Evolutionary conservation across 106 monocot species (phyloP).

Genomic region (Acorus gramineus): DNA sequence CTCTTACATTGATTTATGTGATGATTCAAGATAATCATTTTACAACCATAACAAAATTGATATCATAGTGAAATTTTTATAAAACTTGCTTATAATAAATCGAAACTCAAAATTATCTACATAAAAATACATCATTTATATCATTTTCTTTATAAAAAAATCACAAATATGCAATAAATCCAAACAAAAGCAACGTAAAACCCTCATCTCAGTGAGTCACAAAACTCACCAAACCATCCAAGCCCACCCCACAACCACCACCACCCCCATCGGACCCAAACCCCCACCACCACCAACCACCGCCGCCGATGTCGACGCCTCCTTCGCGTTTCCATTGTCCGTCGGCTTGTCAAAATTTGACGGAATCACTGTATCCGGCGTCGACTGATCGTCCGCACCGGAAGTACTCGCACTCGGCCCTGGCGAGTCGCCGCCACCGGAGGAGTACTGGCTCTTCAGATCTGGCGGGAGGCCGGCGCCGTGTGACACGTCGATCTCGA

Average conservation of each 20-base stretch:
- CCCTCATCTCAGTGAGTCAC: too few species aligned
- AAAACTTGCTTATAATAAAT: too few species aligned
- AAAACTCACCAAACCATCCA: too few species aligned
- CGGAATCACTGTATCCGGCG: slow-evolving; percentile 41
- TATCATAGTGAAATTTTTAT: too few species aligned
- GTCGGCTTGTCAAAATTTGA: slow-evolving; percentile 52
- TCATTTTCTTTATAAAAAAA: too few species aligned
- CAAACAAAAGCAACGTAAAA: too few species aligned
- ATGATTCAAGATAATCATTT: too few species aligned
- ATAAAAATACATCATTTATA: too few species aligned
- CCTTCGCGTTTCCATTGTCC: not conserved
- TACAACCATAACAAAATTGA: too few species aligned
- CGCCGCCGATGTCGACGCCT: not conserved
- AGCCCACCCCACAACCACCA: not conserved
- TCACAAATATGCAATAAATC: too few species aligned
- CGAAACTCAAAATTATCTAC: too few species aligned
- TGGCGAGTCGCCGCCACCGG: slow-evolving; percentile 15
- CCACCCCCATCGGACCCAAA: not conserved
- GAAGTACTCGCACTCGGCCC: not conserved
- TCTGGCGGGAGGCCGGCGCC: slow-evolving; percentile 69
- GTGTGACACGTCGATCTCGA: slow-evolving; percentile 51
- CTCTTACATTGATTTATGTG: too few species aligned
- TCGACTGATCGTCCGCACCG: slow-evolving; percentile 2
- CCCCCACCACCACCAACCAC: not conserved
- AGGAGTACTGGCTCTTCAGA: slow-evolving; percentile 10